Evolutionary conservation across 2,329 filamentous ascomycete genomes (phyloP).

Genomic region (Zasmidium angulare): DNA sequence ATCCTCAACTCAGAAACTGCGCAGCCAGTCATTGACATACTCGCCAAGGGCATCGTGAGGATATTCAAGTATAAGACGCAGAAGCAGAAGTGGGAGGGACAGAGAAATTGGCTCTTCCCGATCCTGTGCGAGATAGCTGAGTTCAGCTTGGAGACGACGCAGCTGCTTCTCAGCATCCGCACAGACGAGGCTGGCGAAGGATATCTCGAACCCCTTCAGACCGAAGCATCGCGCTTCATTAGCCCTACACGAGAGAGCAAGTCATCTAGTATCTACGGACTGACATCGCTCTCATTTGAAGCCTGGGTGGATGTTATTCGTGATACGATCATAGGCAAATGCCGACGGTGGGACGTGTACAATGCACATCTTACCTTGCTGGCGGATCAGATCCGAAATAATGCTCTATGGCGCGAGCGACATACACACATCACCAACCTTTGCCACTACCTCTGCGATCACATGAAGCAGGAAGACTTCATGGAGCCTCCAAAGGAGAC

Average conservation of each 20-base stretch:
- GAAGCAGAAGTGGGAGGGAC: constrained; percentile 25
- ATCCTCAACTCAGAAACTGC: constrained; percentile 13
- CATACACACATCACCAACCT: constrained; percentile 74
- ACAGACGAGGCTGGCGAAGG: constrained; percentile 23
- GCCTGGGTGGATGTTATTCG: constrained; percentile 18
- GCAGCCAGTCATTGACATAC: constrained; percentile 15
- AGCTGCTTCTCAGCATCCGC: constrained; percentile 21
- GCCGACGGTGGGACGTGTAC: constrained; percentile 50
- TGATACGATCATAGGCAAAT: constrained; percentile 17
- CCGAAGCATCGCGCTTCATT: not conserved
- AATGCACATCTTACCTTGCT: constrained; percentile 85
- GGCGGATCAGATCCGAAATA: constrained; percentile 85
- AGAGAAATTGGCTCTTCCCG: constrained; percentile 27
- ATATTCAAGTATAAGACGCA: constrained; percentile 26
- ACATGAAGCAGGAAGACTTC: constrained; percentile 74
- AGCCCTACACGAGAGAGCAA: not conserved
- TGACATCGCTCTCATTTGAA: constrained; percentile 17
- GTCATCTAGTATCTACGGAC: constrained; percentile 15
- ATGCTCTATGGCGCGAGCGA: constrained; percentile 75
- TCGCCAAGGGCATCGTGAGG: constrained; percentile 21
- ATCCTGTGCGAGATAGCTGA: constrained; percentile 20
- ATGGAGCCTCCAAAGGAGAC: constrained; percentile 78
- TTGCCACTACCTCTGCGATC: constrained; percentile 75
- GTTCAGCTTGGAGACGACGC: constrained; percentile 20
- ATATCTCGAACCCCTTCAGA: constrained; percentile 14